Base-by-base conservation (phyloP, 495 filamentous ascomycete genomes). In the Saxophila tyrrhenica region DNA sequence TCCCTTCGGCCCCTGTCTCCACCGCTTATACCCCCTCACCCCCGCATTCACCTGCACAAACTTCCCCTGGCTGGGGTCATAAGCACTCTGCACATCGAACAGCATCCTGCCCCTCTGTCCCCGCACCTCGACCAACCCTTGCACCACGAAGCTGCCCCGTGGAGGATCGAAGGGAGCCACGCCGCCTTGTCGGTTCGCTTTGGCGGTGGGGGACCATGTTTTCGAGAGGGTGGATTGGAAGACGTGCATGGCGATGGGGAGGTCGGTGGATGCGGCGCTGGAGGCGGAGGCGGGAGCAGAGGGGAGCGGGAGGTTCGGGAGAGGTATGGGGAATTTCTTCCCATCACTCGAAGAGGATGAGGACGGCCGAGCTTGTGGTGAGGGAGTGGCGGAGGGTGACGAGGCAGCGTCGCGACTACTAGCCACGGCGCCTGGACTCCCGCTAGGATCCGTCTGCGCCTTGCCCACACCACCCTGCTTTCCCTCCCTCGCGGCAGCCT, bases 41-140 rank as follows among this genome's bases (percentile, higher is more conserved):
- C 38, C 56, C 8, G 55, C 54, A 39, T 42, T 51, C 0, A 69
- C 52, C 13, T 46, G 44, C 15, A 67, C 61, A 50, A 54, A 70
- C 45, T 62, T 62, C 11, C 51, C 50, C 38, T 42, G 64, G n/a
- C 63, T 68, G 15, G 81, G 79, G 61, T 86, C 78, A 65, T 82
- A 86, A 35, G 73, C 74, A 38, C 75, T 80, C 21, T 63, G 63
- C 1, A 83, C 77, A 63, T 84, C 79, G 49, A 83, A 62, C 16
- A 77, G 73, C 53, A 76, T 72, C 56, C 71, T 72, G 2, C 75
- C 82, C 48, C 70, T 77, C 0, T 76, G 63, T 1, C 83, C 80
- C 25, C 74, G 70, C 1, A 91, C 46, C 50, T 83, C 82, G 0
- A 94, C 76, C 1, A 86, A 69, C 0, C 87, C 87, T 19, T 68